Percentiles rank a stretch among this genome's conserved stretches.
These are phyloP conservation scores for Cymbidium sinense DNA, from an alignment of 106 monocot genomes.

Conservation along the genomic window DNA sequence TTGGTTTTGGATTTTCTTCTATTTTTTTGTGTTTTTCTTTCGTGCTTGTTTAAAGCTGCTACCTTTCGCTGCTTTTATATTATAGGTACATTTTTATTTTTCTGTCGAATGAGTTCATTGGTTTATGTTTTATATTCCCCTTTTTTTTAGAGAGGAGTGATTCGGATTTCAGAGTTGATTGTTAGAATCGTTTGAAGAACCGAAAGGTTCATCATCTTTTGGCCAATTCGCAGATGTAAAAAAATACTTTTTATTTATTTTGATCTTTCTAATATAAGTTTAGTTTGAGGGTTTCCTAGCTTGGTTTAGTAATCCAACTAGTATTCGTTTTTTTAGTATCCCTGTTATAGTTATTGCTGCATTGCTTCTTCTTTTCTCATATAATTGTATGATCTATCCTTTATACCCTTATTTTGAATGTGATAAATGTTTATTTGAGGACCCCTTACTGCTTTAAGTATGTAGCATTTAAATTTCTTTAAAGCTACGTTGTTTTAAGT, in stretches of 20 bases:
- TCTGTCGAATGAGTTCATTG: neutral
- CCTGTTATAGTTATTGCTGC: neutral
- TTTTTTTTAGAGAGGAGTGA: neutral
- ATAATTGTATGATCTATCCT: neutral
- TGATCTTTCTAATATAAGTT: neutral
- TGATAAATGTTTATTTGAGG: neutral
- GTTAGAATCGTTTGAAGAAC: no score
- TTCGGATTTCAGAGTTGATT: no score
- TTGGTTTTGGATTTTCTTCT: neutral
- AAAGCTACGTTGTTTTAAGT: neutral
- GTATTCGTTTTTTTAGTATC: no score
- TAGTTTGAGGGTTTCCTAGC: neutral
- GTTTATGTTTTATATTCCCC: neutral
- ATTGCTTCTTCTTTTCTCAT: neutral
- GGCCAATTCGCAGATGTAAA: no score
- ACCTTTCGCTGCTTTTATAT: neutral
- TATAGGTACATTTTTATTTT: neutral
- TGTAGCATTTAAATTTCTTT: neutral
- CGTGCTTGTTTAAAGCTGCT: neutral
- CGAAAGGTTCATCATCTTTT: no score
- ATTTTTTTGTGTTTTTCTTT: neutral
- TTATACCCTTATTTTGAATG: neutral
- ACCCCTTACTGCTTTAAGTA: neutral
- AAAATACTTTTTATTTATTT: no score
- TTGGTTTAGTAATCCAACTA: no score